These are phyloP conservation scores for Botrytis paeoniae DNA, from an alignment of 2,329 filamentous ascomycete genomes.

Conservation along the genomic window DNA sequence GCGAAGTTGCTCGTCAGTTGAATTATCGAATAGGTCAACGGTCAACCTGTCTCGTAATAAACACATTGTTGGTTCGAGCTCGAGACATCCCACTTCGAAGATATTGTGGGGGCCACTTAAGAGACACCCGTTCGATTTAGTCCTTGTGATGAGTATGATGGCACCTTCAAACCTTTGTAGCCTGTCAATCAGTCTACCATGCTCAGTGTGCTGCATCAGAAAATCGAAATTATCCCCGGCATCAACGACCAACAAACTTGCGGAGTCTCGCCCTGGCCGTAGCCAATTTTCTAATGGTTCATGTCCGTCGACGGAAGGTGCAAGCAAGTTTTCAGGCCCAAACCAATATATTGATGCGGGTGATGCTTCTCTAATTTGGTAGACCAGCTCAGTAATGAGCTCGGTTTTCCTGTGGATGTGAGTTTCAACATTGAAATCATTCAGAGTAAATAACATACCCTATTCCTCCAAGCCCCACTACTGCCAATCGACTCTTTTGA, in stretches of 20 bases:
- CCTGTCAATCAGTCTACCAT: conserved; percentile 24
- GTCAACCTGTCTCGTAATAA: conserved; percentile 24
- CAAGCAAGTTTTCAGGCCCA: conserved; percentile 21
- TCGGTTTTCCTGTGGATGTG: conserved; percentile 29
- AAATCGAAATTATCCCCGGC: conserved; percentile 25
- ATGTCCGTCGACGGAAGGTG: conserved; percentile 1
- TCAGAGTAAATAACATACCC: conserved; percentile 22
- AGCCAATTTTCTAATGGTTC: conserved; percentile 27
- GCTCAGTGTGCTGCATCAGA: conserved; percentile 12
- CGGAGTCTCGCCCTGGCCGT: conserved; percentile 14
- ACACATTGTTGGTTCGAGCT: conserved; percentile 25
- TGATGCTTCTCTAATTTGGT: conserved; percentile 28
- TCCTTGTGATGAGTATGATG: conserved; percentile 28
- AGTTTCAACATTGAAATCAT: not conserved
- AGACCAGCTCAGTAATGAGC: conserved; percentile 29
- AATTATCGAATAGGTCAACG: conserved; percentile 20
- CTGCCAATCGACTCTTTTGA: conserved; percentile 26
- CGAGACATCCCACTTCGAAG: conserved; percentile 27
- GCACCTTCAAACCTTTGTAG: conserved; percentile 27
- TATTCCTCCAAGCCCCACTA: conserved; percentile 32
- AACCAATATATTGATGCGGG: conserved; percentile 33
- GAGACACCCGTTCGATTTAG: conserved; percentile 25
- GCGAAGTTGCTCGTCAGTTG: conserved; percentile 25
- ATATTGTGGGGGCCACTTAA: conserved; percentile 28
- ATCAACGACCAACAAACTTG: conserved; percentile 29